A percentile compares a stretch with the other conserved stretches of the same genome.
These are phyloP conservation scores for Aspergillus sp. DNA, from an alignment of 2,329 filamentous ascomycete genomes.

Conservation along the genomic window DNA sequence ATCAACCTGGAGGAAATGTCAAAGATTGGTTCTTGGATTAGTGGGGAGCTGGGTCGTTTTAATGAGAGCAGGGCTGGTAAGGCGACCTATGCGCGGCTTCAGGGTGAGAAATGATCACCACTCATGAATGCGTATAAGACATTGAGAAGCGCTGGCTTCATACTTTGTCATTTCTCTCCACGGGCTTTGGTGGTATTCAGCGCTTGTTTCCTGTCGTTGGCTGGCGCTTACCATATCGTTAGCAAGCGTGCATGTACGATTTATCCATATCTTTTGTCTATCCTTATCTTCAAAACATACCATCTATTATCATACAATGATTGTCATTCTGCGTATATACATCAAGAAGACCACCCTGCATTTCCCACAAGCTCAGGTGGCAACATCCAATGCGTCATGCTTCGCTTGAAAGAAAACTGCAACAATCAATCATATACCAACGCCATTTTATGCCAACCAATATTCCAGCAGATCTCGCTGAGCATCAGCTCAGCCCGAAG, in stretches of 20 bases:
- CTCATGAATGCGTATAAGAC: background rate
- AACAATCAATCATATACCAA: slow-evolving; percentile 7
- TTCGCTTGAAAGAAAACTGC: too few species aligned
- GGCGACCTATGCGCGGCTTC: slow-evolving; percentile 39
- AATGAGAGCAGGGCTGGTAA: slow-evolving; percentile 52
- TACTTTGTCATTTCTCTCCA: too few species aligned
- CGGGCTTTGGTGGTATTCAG: background rate
- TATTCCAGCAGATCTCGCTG: background rate
- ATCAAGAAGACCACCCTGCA: too few species aligned
- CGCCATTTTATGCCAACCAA: slow-evolving; percentile 15
- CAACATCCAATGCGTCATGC: too few species aligned
- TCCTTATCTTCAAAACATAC: too few species aligned
- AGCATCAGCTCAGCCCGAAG: background rate
- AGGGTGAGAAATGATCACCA: slow-evolving; percentile 8
- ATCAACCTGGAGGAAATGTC: slow-evolving; percentile 51
- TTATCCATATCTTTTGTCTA: too few species aligned
- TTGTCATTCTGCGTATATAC: too few species aligned
- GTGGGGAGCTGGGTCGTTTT: slow-evolving; percentile 43
- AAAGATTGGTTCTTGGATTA: slow-evolving; percentile 53
- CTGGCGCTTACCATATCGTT: too few species aligned
- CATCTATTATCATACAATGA: too few species aligned
- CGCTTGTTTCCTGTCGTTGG: too few species aligned
- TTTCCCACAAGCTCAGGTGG: too few species aligned
- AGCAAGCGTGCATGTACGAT: too few species aligned
- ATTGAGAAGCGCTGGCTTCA: background rate